Evolutionary conservation across 495 filamentous ascomycete species (phyloP).

Genomic region (Annulohypoxylon bovei): DNA sequence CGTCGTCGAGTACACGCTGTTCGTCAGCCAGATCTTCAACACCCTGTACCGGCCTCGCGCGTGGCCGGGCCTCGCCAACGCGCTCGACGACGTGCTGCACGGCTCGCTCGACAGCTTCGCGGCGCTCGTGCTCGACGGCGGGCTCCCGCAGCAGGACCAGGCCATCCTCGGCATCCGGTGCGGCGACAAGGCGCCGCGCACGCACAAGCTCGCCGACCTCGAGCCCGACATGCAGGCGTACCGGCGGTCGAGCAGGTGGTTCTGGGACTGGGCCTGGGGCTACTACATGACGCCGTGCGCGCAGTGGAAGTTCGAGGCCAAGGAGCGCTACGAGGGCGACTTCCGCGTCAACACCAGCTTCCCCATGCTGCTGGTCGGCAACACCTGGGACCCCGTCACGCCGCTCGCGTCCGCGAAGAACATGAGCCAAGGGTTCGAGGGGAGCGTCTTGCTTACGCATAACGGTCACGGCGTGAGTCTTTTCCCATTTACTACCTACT

Average conservation of each 20-base stretch:
- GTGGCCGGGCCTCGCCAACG: constrained; percentile 13
- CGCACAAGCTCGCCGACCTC: constrained; percentile 29
- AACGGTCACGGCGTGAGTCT: constrained; percentile 65
- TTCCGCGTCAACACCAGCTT: constrained; percentile 55
- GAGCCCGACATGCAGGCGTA: constrained; percentile 9
- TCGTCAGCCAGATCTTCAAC: constrained; percentile 37
- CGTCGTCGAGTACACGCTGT: constrained; percentile 39
- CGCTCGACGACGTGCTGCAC: constrained; percentile 16
- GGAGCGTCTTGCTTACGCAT: constrained; percentile 62
- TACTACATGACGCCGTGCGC: constrained; percentile 47
- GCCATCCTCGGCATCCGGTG: constrained; percentile 43
- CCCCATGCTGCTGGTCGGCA: constrained; percentile 58
- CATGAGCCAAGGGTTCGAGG: constrained; percentile 61
- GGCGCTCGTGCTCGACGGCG: not conserved
- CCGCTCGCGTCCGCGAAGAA: constrained; percentile 60
- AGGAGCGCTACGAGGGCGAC: constrained; percentile 54
- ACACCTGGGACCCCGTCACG: constrained; percentile 56
- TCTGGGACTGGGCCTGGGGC: constrained; percentile 36
- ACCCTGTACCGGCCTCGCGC: constrained; percentile 37
- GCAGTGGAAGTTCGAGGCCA: constrained; percentile 55
- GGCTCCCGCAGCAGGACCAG: constrained; percentile 20
- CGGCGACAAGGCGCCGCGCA: constrained; percentile 38
- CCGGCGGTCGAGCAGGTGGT: constrained; percentile 22
- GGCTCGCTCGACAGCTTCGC: constrained; percentile 11
- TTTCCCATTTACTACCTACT: not conserved